Base-by-base conservation (phyloP, 176 grass and related monocot species). In the Bonia amplexicaulis region DNA sequence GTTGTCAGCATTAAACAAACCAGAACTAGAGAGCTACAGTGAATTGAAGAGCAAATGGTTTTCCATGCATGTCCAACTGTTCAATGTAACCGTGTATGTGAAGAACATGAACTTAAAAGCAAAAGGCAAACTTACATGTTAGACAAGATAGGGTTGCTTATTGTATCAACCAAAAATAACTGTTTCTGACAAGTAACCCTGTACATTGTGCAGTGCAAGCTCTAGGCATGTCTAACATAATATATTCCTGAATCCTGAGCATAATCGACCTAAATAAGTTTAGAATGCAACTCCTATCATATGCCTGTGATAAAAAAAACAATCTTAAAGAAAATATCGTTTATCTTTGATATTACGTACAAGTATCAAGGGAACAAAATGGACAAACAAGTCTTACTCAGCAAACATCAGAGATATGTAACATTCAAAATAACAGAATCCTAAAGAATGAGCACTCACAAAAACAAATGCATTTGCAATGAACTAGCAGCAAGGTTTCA, bases 361-460 rank as follows among this genome's bases (percentile, higher is more conserved):
- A 88, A 57, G 26, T 29, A 74, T 71, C 66, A 72, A 73, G 41
- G 44, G 48, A 17, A 65, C 46, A 79, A 13, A 47, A 63, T 58
- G 57, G 60, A 47, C 53, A 29, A 37, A 22, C 2, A 85, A 78
- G 27, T 55, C 26, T 80, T 74, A 73, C 11, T 76, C 31, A 72
- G 13, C 75, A 77, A 85, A 83, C 9, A 42, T 26, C 41, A 55
- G 37, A 66, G 47, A 65, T 61, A 71, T 37, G 20, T 53, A 66
- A 82, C 39, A 81, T 59, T 25, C 29, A 49, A 82, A 58, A 69
- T 68, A 37, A 71, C 40, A 47, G 3, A 44, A 66, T 19, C 27
- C 49, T 53, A 80, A 58, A n/a, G 6, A 66, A 27, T 65, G 29
- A 10, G 15, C 33, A 66, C 22, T 9, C 15, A 31, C 23, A 59